phyloP scores from a whole-genome alignment of 176 grass and related monocot species.

The Thalia dealbata region DNA sequence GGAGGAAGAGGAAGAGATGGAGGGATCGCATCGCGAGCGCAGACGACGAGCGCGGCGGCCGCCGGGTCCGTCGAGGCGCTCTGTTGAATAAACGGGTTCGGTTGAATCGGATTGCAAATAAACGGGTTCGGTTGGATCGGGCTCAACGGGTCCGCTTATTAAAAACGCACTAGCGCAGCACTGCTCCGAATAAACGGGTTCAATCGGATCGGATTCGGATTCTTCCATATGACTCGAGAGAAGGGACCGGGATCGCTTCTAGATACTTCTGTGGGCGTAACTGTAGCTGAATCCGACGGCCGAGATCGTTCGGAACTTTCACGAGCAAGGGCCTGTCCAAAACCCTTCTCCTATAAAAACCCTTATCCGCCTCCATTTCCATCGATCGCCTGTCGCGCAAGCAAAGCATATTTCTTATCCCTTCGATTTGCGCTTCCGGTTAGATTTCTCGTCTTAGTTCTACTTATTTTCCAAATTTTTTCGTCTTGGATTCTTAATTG shows the following conservation, averaged over 20 bases:
- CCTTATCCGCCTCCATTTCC: slow-evolving; percentile 2
- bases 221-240: too few species aligned
- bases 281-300: not conserved
- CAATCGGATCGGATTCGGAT: not conserved
- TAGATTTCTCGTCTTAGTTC: too few species aligned
- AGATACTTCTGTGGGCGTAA: not conserved
- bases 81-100: not conserved
- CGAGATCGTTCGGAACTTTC: slow-evolving; percentile 6
- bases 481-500: too few species aligned
- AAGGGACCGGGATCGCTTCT: not conserved
- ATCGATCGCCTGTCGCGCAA: not conserved
- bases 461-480: too few species aligned
- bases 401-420: slow-evolving; percentile 8
- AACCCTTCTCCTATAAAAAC: not conserved
- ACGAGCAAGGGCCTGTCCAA: not conserved
- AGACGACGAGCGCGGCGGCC: not conserved
- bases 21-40: not conserved
- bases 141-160: not conserved
- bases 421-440: not conserved
- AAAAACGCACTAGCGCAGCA: too few species aligned
- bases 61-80: too few species aligned
- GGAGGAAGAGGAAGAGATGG: not conserved
- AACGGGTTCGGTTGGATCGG: not conserved
- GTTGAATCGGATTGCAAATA: not conserved
- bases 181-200: too few species aligned